Conservation (phyloP, 257 asterid species). For the Solanum stenotomum region DNA sequence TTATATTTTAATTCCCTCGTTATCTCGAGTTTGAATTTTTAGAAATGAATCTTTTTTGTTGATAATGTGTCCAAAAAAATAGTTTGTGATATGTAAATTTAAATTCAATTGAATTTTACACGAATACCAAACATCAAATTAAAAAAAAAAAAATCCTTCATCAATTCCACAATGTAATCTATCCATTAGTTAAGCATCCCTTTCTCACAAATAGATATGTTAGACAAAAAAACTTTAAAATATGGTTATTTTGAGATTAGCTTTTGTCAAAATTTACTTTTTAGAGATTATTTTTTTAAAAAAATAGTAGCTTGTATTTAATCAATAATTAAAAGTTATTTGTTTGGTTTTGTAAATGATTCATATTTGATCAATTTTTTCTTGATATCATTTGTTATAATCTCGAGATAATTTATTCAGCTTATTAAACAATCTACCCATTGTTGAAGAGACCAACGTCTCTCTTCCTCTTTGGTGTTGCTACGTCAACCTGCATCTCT, state of each 20-base stretch:
- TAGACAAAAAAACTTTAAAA: background rate
- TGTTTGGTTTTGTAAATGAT: too few relatives aligned
- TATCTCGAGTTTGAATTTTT: too few relatives aligned
- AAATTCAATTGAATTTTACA: too few relatives aligned
- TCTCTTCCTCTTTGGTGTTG: background rate
- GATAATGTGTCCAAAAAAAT: fast-evolving
- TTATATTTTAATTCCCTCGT: background rate
- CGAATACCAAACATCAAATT: fast-evolving
- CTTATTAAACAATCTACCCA: too few relatives aligned
- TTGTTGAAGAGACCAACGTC: background rate
- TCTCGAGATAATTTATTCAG: too few relatives aligned
- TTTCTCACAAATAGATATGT: background rate
- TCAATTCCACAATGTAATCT: too few relatives aligned
- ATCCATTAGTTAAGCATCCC: background rate
- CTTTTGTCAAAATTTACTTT: background rate
- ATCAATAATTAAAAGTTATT: background rate
- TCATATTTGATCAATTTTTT: too few relatives aligned
- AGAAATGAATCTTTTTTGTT: too few relatives aligned
- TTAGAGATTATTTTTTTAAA: background rate
- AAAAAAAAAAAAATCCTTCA: background rate
- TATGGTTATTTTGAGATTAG: background rate
- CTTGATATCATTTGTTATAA: too few relatives aligned
- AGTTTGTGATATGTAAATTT: too few relatives aligned
- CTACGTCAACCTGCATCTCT: background rate
- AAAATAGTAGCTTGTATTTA: background rate